These are phyloP conservation scores for Monosporascus sp. DNA, from an alignment of 2,329 filamentous ascomycete genomes.

Conservation along the genomic window DNA sequence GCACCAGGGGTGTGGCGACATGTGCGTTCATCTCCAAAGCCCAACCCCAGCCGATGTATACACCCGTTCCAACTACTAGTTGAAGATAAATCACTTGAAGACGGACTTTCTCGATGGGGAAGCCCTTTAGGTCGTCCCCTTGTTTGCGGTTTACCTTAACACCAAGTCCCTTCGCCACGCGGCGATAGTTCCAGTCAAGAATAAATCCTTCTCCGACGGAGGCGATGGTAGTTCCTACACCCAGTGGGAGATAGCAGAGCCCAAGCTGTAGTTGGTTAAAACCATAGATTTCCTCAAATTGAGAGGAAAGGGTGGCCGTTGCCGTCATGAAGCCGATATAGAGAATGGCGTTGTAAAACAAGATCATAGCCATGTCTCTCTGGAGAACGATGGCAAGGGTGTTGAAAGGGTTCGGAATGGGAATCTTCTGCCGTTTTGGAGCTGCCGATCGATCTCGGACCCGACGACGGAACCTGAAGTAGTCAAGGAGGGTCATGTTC, in stretches of 20 bases:
- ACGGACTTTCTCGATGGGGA: constrained; percentile 51
- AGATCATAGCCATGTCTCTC: constrained; percentile 51
- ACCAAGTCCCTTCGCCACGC: constrained; percentile 56
- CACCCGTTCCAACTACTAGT: constrained; percentile 47
- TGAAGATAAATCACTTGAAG: constrained; percentile 51
- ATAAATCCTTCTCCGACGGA: constrained; percentile 52
- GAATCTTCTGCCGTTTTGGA: constrained; percentile 36
- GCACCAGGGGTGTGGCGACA: constrained; percentile 49
- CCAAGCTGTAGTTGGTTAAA: constrained; percentile 48
- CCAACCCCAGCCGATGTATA: constrained; percentile 54
- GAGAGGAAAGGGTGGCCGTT: constrained; percentile 46
- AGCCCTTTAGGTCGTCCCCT: constrained; percentile 44
- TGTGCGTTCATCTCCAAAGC: constrained; percentile 44
- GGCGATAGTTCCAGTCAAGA: constrained; percentile 65
- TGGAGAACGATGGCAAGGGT: constrained; percentile 49
- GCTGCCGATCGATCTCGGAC: constrained; percentile 28
- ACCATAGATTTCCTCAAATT: constrained; percentile 46
- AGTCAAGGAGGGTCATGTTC: constrained; percentile 54
- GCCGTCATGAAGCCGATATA: constrained; percentile 53
- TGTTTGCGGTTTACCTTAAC: constrained; percentile 57
- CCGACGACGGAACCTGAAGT: constrained; percentile 33
- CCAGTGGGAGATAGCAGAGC: constrained; percentile 51
- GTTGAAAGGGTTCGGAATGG: constrained; percentile 53
- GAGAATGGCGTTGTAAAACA: constrained; percentile 47
- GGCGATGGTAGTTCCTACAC: constrained; percentile 43